Evolutionary conservation across 768 basidiomycete species (phyloP).

Genomic region (Kwoniella bestiolae): DNA sequence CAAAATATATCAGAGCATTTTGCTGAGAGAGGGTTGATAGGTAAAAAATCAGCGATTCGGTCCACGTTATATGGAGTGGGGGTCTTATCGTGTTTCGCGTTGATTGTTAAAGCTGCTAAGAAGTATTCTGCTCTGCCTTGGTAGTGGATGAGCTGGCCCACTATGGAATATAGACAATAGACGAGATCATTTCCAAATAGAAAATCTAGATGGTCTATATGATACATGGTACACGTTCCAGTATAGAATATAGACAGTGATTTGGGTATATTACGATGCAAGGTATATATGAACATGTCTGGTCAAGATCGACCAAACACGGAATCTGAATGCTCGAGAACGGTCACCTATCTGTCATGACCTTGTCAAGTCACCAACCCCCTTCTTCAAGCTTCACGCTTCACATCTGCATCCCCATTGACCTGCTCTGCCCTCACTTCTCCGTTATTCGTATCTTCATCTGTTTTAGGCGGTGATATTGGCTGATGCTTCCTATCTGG

Average conservation of each 20-base stretch:
- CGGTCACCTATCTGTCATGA: too few species aligned
- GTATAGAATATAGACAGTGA: background rate
- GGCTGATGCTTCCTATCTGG: conserved; percentile 40
- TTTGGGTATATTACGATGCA: background rate
- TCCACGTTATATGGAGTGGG: conserved; percentile 24
- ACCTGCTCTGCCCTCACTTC: background rate
- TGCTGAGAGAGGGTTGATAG: conserved; percentile 8
- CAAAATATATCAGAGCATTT: too few species aligned
- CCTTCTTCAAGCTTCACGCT: conserved; percentile 1
- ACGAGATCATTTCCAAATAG: too few species aligned
- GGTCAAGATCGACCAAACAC: background rate
- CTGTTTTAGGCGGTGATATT: background rate
- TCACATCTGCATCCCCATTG: conserved; percentile 8
- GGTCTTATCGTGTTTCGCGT: conserved; percentile 17
- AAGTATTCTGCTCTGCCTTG: conserved; percentile 16
- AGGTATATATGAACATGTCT: background rate
- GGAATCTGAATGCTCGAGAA: too few species aligned
- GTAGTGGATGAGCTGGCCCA: background rate
- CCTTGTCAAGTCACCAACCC: background rate
- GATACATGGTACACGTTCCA: background rate
- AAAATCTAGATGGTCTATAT: too few species aligned
- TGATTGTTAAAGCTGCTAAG: conserved; percentile 27
- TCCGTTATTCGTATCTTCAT: background rate
- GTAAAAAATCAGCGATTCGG: conserved; percentile 17
- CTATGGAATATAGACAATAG: too few species aligned